Percentiles rank a stretch among this genome's conserved stretches.
Conservation (phyloP, 768 basidiomycete genomes). For the button mushroom (Agaricus bisporus) region DNA sequence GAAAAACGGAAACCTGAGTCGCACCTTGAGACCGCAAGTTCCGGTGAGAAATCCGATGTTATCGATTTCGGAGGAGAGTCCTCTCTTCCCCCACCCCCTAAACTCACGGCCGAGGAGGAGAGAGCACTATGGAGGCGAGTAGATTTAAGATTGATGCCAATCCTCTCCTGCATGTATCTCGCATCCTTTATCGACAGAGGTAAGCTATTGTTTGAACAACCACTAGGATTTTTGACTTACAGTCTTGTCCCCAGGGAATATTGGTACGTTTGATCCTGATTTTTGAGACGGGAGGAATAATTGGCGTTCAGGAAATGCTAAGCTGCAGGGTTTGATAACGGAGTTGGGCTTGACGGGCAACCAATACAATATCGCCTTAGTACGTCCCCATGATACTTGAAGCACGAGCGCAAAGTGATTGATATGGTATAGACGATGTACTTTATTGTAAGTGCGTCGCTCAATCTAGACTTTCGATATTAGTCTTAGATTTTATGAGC, state of each 20-base stretch:
- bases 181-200: constrained; percentile 62
- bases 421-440: constrained; percentile 49
- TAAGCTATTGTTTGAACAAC: constrained; percentile 12
- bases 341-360: constrained; percentile 53
- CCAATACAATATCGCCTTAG: constrained; percentile 63
- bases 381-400: constrained; percentile 17
- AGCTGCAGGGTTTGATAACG: constrained; percentile 51
- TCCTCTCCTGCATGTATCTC: constrained; percentile 54
- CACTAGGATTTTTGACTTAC: too few species aligned
- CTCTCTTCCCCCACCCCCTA: constrained; percentile 1
- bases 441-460: constrained; percentile 46
- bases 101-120: constrained; percentile 20
- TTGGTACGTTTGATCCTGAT: constrained; percentile 30
- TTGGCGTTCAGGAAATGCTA: constrained; percentile 49
- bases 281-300: background rate
- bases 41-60: background rate
- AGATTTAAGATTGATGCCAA: constrained; percentile 52
- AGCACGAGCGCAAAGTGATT: constrained; percentile 3
- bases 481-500: constrained; percentile 23
- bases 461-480: background rate
- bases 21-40: constrained; percentile 2
- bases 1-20: background rate
- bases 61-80: constrained; percentile 5
- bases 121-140: constrained; percentile 51
- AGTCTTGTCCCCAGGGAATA: constrained; percentile 36